Evolutionary conservation across 306 rosid genomes (phyloP), one percentile per base, ranked within the genome.

Genomic region (Ceratonia siliqua): DNA sequence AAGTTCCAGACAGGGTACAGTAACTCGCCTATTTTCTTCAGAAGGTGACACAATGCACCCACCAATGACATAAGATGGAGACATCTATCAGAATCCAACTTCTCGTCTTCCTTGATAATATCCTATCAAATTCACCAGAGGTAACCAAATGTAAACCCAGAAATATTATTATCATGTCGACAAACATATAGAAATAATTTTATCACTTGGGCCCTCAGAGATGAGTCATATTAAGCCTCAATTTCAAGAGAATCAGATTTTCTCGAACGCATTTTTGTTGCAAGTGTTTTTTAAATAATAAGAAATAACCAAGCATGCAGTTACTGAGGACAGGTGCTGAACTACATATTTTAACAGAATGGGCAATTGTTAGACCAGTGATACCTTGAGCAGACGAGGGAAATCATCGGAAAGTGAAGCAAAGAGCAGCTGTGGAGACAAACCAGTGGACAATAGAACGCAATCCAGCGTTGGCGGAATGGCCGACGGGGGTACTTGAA

Each of bases 391-490:
- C 62, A 83, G 62, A 41, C 75, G 80, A 56, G 88, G 85, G 57
- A 87, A 91, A 57, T 82, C 66, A 0, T 82, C 49, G 24, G 89
- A 88, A 33, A 93, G 90, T 1, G 93, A 90, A 72, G 79, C 39
- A 67, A 89, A 87, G 45, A 93, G 90, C 18, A 76, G 53, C 5
- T 76, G 22, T 18, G 92, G 84, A 48, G 98, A 85, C 70, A 84
- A 70, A 57, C 82, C 84, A 14, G 98, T 91, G 18, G 98, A 85
- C 21, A 81, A 69, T 43, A 91, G 56, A 54, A 93, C 78, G 82
- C 97, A 93, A 70, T 93, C 98, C 38, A 93, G 77, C 80, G 86
- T 74, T 4, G 90, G 80, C 41, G 96, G 93, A 74, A 93, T 83
- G 5, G 98, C 91, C 5, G 84, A 83, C 28, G 83, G 85, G 68